Conservation (phyloP, 2,329 filamentous ascomycete species). For the Camptophora hylomeconis region DNA sequence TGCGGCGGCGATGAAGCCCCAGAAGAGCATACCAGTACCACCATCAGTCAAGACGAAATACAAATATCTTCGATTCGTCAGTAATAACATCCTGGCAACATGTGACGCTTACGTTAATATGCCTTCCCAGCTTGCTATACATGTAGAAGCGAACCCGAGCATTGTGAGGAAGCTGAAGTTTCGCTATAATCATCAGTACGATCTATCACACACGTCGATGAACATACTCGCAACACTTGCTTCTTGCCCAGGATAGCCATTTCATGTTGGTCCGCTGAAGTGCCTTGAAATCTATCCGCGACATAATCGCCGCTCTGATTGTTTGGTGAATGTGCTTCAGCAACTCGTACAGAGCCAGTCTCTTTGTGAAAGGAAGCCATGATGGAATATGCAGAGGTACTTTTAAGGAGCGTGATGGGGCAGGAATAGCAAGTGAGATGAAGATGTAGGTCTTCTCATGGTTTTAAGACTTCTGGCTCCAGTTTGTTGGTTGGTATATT, state of each 20-base stretch:
- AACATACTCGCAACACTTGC: conserved; percentile 25
- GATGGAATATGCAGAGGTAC: too few species aligned
- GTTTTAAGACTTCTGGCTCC: too few species aligned
- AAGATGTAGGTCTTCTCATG: too few species aligned
- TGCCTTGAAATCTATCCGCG: conserved; percentile 25
- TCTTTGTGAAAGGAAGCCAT: conserved; percentile 1
- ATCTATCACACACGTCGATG: not conserved
- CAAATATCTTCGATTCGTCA: conserved; percentile 5
- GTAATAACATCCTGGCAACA: not conserved
- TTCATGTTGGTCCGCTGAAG: conserved; percentile 23
- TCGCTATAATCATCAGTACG: conserved; percentile 20
- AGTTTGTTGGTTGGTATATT: too few species aligned
- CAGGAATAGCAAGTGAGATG: too few species aligned
- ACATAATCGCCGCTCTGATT: conserved; percentile 15
- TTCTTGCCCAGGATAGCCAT: conserved; percentile 27
- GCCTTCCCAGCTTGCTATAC: conserved; percentile 32
- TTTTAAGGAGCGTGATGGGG: too few species aligned
- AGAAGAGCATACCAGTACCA: conserved; percentile 40
- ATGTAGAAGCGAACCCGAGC: conserved; percentile 30
- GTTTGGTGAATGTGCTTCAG: not conserved
- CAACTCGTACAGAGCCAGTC: not conserved
- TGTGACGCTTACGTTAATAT: conserved; percentile 24
- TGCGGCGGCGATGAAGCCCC: conserved; percentile 36
- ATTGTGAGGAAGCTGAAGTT: conserved; percentile 34
- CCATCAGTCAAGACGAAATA: conserved; percentile 28